A percentile compares a stretch with the other conserved stretches of the same genome.
Evolutionary conservation across 2,329 filamentous ascomycete genomes (phyloP).

Genomic region (Penicillium aurantiogriseum): DNA sequence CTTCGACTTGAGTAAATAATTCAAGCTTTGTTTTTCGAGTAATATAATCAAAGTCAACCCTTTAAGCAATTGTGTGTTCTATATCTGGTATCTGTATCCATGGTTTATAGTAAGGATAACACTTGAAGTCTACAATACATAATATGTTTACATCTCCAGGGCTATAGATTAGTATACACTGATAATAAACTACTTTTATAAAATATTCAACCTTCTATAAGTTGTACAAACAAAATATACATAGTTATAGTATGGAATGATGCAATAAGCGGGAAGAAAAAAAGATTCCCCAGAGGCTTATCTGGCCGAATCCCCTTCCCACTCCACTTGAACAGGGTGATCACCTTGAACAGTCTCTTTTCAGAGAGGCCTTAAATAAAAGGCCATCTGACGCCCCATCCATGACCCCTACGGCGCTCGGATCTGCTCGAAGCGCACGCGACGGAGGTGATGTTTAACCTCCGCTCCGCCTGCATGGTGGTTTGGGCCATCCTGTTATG

Average conservation of each 20-base stretch:
- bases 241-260: constrained; percentile 5
- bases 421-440: constrained; percentile 38
- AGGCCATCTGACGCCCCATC: constrained; percentile 16
- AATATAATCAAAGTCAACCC: too few relatives aligned
- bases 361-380: not conserved
- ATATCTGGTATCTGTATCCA: not conserved
- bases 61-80: too few relatives aligned
- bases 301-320: constrained; percentile 29
- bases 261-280: constrained; percentile 17
- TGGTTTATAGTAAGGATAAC: not conserved
- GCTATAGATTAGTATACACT: too few relatives aligned
- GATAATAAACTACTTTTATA: not conserved
- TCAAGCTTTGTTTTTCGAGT: too few relatives aligned
- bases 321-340: constrained; percentile 4
- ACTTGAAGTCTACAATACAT: not conserved
- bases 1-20: too few relatives aligned
- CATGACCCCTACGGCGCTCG: constrained; percentile 26
- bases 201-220: not conserved
- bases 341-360: not conserved
- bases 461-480: constrained; percentile 33
- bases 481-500: constrained; percentile 38
- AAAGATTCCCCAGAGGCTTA: constrained; percentile 28
- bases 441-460: constrained; percentile 41
- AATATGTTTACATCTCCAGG: too few relatives aligned
- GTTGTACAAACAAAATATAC: not conserved